Conservation (phyloP, 2,329 filamentous ascomycete species). For the Sporothrix luriei region DNA sequence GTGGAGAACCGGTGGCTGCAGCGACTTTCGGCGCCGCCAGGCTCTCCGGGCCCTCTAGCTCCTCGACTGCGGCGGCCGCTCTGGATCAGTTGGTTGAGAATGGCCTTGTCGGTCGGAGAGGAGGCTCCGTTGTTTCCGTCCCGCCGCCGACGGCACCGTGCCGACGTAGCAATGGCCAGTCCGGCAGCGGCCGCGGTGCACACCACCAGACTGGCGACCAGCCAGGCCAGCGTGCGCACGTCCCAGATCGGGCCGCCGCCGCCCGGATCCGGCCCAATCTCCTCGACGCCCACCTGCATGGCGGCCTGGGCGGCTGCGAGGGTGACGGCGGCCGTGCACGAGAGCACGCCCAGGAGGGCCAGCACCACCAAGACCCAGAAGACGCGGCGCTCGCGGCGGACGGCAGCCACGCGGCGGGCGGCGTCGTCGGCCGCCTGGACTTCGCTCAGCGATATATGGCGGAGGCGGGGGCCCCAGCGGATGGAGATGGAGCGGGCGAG, state of each 20-base stretch:
- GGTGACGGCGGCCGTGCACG: conserved; percentile 31
- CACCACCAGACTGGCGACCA: conserved; percentile 29
- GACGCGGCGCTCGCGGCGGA: conserved; percentile 29
- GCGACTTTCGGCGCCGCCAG: not conserved
- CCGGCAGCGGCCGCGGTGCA: conserved; percentile 5
- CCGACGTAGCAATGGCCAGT: conserved; percentile 20
- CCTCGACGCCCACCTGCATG: conserved; percentile 21
- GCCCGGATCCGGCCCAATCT: conserved; percentile 1
- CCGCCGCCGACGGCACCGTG: conserved; percentile 15
- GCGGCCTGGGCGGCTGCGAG: conserved; percentile 29
- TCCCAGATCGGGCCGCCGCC: conserved; percentile 27
- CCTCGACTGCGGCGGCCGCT: not conserved
- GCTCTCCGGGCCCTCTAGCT: not conserved
- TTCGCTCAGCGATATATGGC: conserved; percentile 28
- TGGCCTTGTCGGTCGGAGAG: not conserved
- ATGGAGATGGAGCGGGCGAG: conserved; percentile 30
- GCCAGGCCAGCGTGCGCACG: conserved; percentile 30
- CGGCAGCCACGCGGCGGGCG: conserved; percentile 12
- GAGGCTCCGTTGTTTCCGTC: not conserved
- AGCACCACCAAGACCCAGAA: conserved; percentile 29
- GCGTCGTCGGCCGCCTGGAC: conserved; percentile 32
- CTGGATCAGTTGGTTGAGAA: not conserved
- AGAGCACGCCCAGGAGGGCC: conserved; percentile 26
- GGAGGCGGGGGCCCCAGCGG: conserved; percentile 31
- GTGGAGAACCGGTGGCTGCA: conserved; percentile 23